Base-by-base conservation (phyloP, 2,329 filamentous ascomycete species). In the Tolypocladium inflatum region DNA sequence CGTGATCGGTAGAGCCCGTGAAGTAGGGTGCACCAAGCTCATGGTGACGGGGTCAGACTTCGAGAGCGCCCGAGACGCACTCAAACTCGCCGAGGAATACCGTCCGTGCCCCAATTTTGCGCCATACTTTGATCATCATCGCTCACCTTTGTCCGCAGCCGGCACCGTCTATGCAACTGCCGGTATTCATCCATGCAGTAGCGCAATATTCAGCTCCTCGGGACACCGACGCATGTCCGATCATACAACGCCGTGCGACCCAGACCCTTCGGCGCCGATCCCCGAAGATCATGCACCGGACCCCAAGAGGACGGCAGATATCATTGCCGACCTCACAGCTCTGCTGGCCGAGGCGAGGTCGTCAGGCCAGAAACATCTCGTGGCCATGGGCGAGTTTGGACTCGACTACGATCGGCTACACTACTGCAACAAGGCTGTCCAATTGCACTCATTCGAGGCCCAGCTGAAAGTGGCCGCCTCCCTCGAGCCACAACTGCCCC, bases 391-490 rank as follows among this genome's bases (percentile, higher is more conserved):
- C 54, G 94, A 99, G 73, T 91, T 99, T 61, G 94, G 94, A 2
- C 86, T 99, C 4, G 94, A 99, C 74, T 99, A 97, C 70, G 94
- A 99, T 74, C 85, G 94, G 2, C 77, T 99, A 41, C 89, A 90
- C 66, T 87, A 92, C 66, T 91, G 89, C 67, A 84, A 87, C 43
- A 89, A 87, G 67, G 85, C 87, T 30, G 82, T 87, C 19, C 94
- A 99, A 72, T 78, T 92, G 37, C 87, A 91, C 68, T 91, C 90
- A 60, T 99, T 99, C 70, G 84, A 86, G 48, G 82, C 83, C 8
- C 94, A 99, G 71, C 81, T 97, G 4, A 82, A 88, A 58, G 78
- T 97, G 4, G 91, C 90, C 0, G 82, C 88, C 7, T 81, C 74
- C 2, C 71, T 83, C n/a, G 62, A 85, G 54, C 81, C 93, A 3